Evolutionary conservation across 257 asterid species (phyloP).

Genomic region (Dorcoceras hygrometricum): DNA sequence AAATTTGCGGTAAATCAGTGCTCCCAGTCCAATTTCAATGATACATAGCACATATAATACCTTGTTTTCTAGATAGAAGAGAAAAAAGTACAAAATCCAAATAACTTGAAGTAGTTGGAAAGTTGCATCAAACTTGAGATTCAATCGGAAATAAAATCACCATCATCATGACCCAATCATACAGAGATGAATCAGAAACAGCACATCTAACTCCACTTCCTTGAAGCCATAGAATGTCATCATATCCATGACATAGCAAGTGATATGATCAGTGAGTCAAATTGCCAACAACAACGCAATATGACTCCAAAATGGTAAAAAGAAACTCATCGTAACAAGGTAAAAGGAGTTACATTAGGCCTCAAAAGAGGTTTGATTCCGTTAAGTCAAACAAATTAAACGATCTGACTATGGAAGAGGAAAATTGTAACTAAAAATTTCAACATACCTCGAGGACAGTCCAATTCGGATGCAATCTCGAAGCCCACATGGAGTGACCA

Average conservation of each 20-base stretch:
- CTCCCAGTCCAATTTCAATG: too few species aligned
- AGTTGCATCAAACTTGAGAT: not conserved
- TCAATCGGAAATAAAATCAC: too few species aligned
- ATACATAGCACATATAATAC: too few species aligned
- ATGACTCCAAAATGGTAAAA: not conserved
- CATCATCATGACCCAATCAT: not conserved
- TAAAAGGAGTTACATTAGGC: not conserved
- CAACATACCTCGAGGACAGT: slow-evolving; percentile 49
- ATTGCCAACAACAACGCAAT: not conserved
- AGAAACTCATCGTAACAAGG: not conserved
- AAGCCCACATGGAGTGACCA: slow-evolving; percentile 84
- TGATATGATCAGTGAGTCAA: too few species aligned
- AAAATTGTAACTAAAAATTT: slow-evolving; percentile 12
- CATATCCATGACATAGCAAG: not conserved
- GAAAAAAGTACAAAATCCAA: too few species aligned
- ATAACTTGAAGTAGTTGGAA: not conserved
- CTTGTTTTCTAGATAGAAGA: too few species aligned
- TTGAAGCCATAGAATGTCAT: not conserved
- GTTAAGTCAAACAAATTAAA: not conserved
- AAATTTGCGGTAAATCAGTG: too few species aligned
- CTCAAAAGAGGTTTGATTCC: not conserved
- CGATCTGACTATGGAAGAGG: slow-evolving; percentile 12
- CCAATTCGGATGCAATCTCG: slow-evolving; percentile 75
- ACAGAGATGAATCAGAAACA: not conserved
- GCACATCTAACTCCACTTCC: not conserved